These are phyloP conservation scores for Thalia dealbata DNA, from an alignment of 176 grass and related monocot genomes.

Conservation along the genomic window DNA sequence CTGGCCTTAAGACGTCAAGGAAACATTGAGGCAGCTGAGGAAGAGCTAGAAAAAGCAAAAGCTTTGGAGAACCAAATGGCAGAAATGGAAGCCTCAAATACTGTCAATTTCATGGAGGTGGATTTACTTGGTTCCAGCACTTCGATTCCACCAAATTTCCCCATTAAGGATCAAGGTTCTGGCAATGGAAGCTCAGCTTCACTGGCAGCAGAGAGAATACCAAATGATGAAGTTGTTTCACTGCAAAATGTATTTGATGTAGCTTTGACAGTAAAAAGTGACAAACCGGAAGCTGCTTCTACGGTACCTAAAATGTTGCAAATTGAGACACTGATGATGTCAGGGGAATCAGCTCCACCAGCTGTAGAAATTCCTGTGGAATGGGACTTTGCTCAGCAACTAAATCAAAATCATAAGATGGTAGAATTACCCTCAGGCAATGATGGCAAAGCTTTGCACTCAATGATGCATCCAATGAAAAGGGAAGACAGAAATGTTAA, in stretches of 20 bases:
- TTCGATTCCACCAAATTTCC: conserved; percentile 17
- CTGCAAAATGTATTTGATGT: not conserved
- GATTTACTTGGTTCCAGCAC: conserved; percentile 23
- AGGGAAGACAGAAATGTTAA: conserved; percentile 15
- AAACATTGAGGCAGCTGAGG: conserved; percentile 56
- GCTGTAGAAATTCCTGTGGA: conserved; percentile 6
- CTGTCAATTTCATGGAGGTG: not conserved
- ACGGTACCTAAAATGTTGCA: not conserved
- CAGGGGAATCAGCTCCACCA: not conserved
- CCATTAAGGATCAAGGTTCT: conserved; percentile 8
- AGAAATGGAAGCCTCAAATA: conserved; percentile 39
- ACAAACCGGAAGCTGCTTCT: not conserved
- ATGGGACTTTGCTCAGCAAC: not conserved
- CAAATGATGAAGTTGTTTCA: not conserved
- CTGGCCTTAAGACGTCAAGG: conserved; percentile 66
- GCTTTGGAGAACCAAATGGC: conserved; percentile 65
- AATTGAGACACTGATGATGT: not conserved
- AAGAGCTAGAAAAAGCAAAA: conserved; percentile 75
- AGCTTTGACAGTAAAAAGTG: not conserved
- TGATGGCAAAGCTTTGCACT: conserved; percentile 4
- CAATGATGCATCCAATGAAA: conserved; percentile 17
- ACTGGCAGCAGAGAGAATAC: not conserved
- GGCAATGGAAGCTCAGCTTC: not conserved
- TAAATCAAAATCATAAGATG: not conserved
- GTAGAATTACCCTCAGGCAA: not conserved